Percentiles rank a stretch among this genome's conserved stretches.
These are phyloP conservation scores for Butyriboletus loyo DNA, from an alignment of 768 basidiomycete species.

Conservation along the genomic window DNA sequence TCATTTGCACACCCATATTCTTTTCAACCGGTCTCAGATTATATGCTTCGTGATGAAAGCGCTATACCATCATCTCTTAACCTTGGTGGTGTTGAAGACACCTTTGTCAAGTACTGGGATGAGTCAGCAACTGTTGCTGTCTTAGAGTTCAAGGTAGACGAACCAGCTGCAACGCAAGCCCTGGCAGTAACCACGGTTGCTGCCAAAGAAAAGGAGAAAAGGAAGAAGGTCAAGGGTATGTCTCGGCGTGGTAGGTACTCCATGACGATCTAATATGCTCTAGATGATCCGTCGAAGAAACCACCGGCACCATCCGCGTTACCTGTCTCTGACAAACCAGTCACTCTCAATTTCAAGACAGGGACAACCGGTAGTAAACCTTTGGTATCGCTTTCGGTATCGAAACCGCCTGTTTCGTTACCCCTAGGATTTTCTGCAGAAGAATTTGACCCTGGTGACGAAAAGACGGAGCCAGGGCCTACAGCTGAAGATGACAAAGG, in stretches of 20 bases:
- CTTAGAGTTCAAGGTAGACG: slow-evolving; percentile 76
- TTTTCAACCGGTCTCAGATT: slow-evolving; percentile 77
- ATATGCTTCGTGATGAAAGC: slow-evolving; percentile 73
- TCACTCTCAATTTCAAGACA: slow-evolving; percentile 72
- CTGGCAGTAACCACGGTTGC: slow-evolving; percentile 35
- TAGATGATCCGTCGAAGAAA: slow-evolving; percentile 35
- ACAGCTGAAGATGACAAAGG: slow-evolving; percentile 48
- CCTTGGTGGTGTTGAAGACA: slow-evolving; percentile 69
- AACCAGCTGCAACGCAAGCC: slow-evolving; percentile 36
- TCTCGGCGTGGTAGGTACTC: neutral
- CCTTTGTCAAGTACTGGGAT: slow-evolving; percentile 91
- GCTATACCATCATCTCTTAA: slow-evolving; percentile 64
- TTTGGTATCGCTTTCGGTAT: slow-evolving; percentile 15
- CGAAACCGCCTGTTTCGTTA: slow-evolving; percentile 40
- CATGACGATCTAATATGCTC: slow-evolving; percentile 11
- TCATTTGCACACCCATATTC: slow-evolving; percentile 93
- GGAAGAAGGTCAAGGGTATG: slow-evolving; percentile 55
- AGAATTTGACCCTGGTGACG: slow-evolving; percentile 44
- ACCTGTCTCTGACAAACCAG: slow-evolving; percentile 77
- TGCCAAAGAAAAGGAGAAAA: slow-evolving; percentile 59
- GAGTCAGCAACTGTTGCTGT: slow-evolving; percentile 74
- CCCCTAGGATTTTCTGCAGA: slow-evolving; percentile 68
- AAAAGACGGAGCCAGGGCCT: slow-evolving; percentile 42
- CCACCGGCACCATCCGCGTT: slow-evolving; percentile 61
- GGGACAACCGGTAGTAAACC: slow-evolving; percentile 21